A percentile compares a stretch with the other conserved stretches of the same genome.
phyloP scores from a whole-genome alignment of 208 protist genomes.

The Blastocrithidia nonstop region DNA sequence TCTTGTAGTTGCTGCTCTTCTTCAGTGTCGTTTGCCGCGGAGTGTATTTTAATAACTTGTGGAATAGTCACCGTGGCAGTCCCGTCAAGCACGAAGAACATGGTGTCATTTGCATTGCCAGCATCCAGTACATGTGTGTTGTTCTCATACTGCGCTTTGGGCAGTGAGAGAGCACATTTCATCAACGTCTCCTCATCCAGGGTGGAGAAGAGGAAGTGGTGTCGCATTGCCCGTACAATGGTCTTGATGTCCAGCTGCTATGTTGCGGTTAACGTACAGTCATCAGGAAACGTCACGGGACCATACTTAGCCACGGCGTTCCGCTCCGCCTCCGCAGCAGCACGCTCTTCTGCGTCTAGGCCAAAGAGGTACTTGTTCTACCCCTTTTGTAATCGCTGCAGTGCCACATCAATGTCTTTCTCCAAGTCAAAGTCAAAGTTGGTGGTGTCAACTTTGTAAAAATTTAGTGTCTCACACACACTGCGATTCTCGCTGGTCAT shows the following conservation, averaged over 20 bases:
- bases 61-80: slow-evolving; percentile 17
- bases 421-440: slow-evolving; percentile 33
- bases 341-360: not conserved
- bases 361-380: not conserved
- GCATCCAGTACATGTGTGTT: slow-evolving; percentile 13
- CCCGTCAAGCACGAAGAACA: slow-evolving; percentile 54
- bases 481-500: too few relatives aligned
- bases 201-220: slow-evolving; percentile 58
- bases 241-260: slow-evolving; percentile 28
- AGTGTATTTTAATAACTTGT: not conserved
- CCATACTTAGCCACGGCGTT: not conserved
- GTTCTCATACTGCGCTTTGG: slow-evolving; percentile 14
- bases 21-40: too few relatives aligned
- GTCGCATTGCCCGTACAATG: slow-evolving; percentile 34
- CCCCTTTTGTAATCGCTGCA: slow-evolving; percentile 7
- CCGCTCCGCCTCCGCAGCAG: not conserved
- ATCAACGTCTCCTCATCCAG: slow-evolving; percentile 43
- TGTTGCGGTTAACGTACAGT: too few relatives aligned
- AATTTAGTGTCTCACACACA: too few relatives aligned
- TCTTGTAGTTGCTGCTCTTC: not conserved
- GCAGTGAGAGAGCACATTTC: slow-evolving; percentile 47
- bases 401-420: slow-evolving; percentile 10
- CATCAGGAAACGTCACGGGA: not conserved
- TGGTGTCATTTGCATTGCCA: slow-evolving; percentile 21
- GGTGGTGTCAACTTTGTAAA: slow-evolving; percentile 2